Conservation (phyloP, 805 yeast genomes). For the Candida boleticola region DNA sequence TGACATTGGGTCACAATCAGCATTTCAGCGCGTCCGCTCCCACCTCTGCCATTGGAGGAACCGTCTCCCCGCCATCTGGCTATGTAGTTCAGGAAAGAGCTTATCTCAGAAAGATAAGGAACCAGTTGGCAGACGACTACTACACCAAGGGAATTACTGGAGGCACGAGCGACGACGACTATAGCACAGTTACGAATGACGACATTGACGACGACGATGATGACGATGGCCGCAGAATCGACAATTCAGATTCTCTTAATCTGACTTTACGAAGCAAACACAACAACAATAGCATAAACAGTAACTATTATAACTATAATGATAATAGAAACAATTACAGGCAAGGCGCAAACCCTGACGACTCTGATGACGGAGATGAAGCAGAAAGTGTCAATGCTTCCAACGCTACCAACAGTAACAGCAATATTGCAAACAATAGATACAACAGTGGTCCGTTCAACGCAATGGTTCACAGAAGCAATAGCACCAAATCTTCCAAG, state of each 20-base stretch:
- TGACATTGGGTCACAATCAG: conserved; percentile 15
- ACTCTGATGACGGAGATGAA: not conserved
- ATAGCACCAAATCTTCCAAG: not conserved
- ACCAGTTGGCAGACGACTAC: conserved; percentile 65
- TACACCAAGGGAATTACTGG: conserved; percentile 64
- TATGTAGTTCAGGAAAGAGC: conserved; percentile 65
- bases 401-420: not conserved
- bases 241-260: not conserved
- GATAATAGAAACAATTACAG: not conserved
- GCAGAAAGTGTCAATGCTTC: not conserved
- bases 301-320: not conserved
- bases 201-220: conserved; percentile 17
- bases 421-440: not conserved
- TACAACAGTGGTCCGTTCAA: not conserved
- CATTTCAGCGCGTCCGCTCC: conserved; percentile 10
- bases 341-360: not conserved
- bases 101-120: conserved; percentile 60
- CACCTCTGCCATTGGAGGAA: not conserved
- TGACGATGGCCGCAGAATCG: not conserved
- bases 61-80: conserved; percentile 9
- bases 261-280: not conserved
- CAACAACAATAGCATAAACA: not conserved
- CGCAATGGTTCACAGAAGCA: not conserved
- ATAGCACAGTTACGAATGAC: conserved; percentile 20
- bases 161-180: conserved; percentile 27